These are phyloP conservation scores for Ophiostoma novo-ulmi DNA, from an alignment of 2,329 filamentous ascomycete genomes.

Conservation along the genomic window DNA sequence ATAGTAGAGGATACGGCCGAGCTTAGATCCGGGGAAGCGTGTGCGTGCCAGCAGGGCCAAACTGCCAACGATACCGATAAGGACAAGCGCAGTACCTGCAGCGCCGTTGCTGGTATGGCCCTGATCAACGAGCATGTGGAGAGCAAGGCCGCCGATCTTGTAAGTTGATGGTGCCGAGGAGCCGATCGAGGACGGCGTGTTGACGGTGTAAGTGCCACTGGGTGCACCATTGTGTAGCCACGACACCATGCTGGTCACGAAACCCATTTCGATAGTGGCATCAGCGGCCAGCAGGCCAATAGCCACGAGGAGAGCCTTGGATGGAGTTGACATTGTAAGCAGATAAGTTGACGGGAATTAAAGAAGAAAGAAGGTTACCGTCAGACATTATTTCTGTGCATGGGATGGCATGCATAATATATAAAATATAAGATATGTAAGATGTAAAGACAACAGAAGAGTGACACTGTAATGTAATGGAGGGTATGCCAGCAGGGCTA, in stretches of 20 bases:
- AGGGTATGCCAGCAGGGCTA: neutral
- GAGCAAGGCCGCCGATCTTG: constrained; percentile 33
- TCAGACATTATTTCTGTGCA: neutral
- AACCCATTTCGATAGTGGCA: constrained; percentile 38
- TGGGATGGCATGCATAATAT: neutral
- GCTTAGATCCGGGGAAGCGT: neutral
- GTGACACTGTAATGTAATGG: neutral
- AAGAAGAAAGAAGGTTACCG: neutral
- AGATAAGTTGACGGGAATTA: neutral
- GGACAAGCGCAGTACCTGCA: constrained; percentile 36
- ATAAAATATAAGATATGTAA: too few species aligned
- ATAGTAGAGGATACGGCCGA: constrained; percentile 31
- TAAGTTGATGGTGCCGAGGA: constrained; percentile 25
- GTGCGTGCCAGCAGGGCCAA: constrained; percentile 30
- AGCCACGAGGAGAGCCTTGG: constrained; percentile 26
- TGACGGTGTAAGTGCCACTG: constrained; percentile 31
- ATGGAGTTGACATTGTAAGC: constrained; percentile 23
- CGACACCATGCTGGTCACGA: constrained; percentile 38
- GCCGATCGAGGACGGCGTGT: constrained; percentile 21
- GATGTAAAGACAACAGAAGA: neutral
- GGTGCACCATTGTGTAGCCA: constrained; percentile 35
- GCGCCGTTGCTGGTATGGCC: constrained; percentile 42
- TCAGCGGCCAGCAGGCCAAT: constrained; percentile 36
- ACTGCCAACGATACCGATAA: constrained; percentile 35
- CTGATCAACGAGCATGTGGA: constrained; percentile 36